Evolutionary conservation across 2,329 filamentous ascomycete genomes (phyloP).

Genomic region (Decorospora gaudefroyi): DNA sequence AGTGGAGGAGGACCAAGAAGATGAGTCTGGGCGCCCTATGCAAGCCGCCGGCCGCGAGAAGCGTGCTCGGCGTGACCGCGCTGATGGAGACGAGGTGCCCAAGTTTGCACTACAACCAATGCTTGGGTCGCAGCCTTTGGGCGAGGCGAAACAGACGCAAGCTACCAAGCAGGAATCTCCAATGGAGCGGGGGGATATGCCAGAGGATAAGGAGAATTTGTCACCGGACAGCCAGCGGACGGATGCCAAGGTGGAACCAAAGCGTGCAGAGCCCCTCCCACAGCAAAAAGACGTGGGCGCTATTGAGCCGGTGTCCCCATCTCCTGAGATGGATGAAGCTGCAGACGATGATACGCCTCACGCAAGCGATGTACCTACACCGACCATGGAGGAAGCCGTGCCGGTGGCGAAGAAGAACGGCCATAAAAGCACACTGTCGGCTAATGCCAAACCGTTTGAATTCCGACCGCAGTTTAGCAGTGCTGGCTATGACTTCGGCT

Average conservation of each 20-base stretch:
- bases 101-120: slow-evolving; percentile 64
- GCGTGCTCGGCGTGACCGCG: slow-evolving; percentile 67
- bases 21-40: slow-evolving; percentile 64
- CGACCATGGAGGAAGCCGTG: slow-evolving; percentile 37
- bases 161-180: slow-evolving; percentile 27
- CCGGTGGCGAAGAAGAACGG: slow-evolving; percentile 34
- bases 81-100: slow-evolving; percentile 73
- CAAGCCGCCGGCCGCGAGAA: slow-evolving; percentile 73
- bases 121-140: slow-evolving; percentile 46
- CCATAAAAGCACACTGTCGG: slow-evolving; percentile 64
- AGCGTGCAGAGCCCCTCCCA: slow-evolving; percentile 33
- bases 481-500: slow-evolving; percentile 44
- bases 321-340: slow-evolving; percentile 11
- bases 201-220: slow-evolving; percentile 47
- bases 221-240: slow-evolving; percentile 34
- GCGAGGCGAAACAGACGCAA: slow-evolving; percentile 35
- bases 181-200: slow-evolving; percentile 28
- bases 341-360: slow-evolving; percentile 33
- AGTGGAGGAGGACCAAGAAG: slow-evolving; percentile 54
- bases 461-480: slow-evolving; percentile 44
- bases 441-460: slow-evolving; percentile 71
- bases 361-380: slow-evolving; percentile 36
- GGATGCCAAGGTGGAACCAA: slow-evolving; percentile 29
- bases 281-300: slow-evolving; percentile 16
- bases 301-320: slow-evolving; percentile 16